A percentile compares a stretch with the other conserved stretches of the same genome.
Conservation (phyloP, 345 rosid species). For the Populus alba region DNA sequence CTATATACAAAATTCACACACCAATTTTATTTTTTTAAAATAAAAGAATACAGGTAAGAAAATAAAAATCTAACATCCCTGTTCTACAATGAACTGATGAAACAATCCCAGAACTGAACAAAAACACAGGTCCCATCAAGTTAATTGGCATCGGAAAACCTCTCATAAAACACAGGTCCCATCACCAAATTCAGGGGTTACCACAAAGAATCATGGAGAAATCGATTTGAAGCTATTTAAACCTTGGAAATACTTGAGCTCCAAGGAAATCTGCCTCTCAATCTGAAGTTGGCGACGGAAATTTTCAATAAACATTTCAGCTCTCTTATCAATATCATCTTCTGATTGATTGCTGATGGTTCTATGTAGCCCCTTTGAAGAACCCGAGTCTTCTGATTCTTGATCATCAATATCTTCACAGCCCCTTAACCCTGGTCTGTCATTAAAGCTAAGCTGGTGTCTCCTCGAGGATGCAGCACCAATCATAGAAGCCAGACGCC, state of each 20-base stretch:
- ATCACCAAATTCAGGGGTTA: not conserved
- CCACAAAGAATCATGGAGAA: conserved; percentile 3
- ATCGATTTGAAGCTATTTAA: conserved; percentile 19
- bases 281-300: conserved; percentile 73
- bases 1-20: too few relatives aligned
- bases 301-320: conserved; percentile 73
- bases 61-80: too few relatives aligned
- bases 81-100: too few relatives aligned
- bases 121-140: too few relatives aligned
- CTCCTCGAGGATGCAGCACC: conserved; percentile 30
- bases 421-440: conserved; percentile 53
- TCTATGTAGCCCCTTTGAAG: conserved; percentile 35
- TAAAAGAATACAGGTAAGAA: too few relatives aligned
- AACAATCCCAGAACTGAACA: too few relatives aligned
- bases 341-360: conserved; percentile 51
- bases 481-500: conserved; percentile 51
- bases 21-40: too few relatives aligned
- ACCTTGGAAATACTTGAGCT: conserved; percentile 45
- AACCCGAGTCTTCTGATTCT: conserved; percentile 15
- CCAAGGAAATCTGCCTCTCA: conserved; percentile 78
- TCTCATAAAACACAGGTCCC: conserved; percentile 1
- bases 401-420: conserved; percentile 22
- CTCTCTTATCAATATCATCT: conserved; percentile 65
- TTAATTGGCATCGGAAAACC: not conserved
- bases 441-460: conserved; percentile 54